phyloP scores from a whole-genome alignment of 169 alveolate genomes.

The Eimeria necatrix region DNA sequence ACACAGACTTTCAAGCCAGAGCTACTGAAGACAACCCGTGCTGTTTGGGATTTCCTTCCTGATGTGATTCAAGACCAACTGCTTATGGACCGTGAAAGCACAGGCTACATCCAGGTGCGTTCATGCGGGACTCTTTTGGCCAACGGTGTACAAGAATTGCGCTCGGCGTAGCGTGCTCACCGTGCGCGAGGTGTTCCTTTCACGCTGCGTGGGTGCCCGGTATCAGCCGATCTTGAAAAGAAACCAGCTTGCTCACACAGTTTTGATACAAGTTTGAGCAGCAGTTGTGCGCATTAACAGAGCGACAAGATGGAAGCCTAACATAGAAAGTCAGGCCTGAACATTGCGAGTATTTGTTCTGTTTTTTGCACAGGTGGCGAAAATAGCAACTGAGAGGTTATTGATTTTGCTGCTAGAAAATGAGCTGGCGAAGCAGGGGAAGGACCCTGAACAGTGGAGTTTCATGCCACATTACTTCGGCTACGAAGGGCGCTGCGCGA shows the following conservation, averaged over 20 bases:
- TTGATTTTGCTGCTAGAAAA: slow-evolving; percentile 93
- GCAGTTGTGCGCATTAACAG: too few species aligned
- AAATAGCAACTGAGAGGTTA: slow-evolving; percentile 98
- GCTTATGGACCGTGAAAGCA: slow-evolving; percentile 98
- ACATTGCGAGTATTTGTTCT: not conserved
- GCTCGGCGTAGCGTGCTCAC: too few species aligned
- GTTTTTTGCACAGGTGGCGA: slow-evolving; percentile 93
- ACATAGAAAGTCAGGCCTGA: too few species aligned
- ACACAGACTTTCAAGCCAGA: slow-evolving; percentile 76
- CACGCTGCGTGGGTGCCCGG: too few species aligned
- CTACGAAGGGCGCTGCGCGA: slow-evolving; percentile 83
- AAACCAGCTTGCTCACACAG: too few species aligned
- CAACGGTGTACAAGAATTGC: too few species aligned
- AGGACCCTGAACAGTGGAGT: slow-evolving; percentile 76
- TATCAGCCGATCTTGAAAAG: too few species aligned
- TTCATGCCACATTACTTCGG: slow-evolving; percentile 98
- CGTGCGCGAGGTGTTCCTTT: too few species aligned
- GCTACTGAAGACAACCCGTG: slow-evolving; percentile 67
- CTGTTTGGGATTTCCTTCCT: slow-evolving; percentile 95
- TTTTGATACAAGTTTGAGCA: too few species aligned
- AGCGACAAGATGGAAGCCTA: too few species aligned
- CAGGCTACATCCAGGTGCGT: slow-evolving; percentile 96
- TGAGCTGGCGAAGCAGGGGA: slow-evolving; percentile 83
- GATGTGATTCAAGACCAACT: slow-evolving; percentile 96
- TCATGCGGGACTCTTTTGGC: too few species aligned